A percentile compares a stretch with the other conserved stretches of the same genome.
Conservation (phyloP, 495 filamentous ascomycete genomes). For the Xylaria sp. region DNA sequence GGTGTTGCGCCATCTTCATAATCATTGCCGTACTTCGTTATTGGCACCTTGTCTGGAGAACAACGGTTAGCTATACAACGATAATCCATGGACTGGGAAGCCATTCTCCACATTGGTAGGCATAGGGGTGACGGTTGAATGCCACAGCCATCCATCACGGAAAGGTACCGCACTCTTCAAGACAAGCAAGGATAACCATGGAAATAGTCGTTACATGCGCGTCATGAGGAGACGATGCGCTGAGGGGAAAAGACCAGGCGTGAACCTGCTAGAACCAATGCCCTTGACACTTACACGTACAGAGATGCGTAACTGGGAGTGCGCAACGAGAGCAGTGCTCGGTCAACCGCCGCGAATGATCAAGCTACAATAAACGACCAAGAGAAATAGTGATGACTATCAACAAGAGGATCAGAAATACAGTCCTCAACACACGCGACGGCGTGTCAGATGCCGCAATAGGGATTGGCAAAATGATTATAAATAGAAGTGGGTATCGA, state of each 20-base stretch:
- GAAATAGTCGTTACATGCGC: conserved; percentile 3
- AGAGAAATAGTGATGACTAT: conserved; percentile 7
- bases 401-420: conserved; percentile 18
- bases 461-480: conserved; percentile 21
- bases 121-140: conserved; percentile 10
- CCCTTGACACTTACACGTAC: not conserved
- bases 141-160: conserved; percentile 5
- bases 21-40: conserved; percentile 32
- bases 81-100: conserved; percentile 28
- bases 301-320: not conserved
- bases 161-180: conserved; percentile 8
- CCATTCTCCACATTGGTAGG: conserved; percentile 24
- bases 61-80: conserved; percentile 25
- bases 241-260: not conserved
- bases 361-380: conserved; percentile 13
- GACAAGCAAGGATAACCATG: conserved; percentile 28
- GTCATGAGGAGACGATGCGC: not conserved
- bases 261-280: not conserved
- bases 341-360: not conserved
- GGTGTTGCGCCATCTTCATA: conserved; percentile 44
- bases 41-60: conserved; percentile 31
- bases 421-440: conserved; percentile 10
- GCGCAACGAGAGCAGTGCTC: not conserved
- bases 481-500: conserved; percentile 30
- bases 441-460: not conserved